phyloP scores from a whole-genome alignment of 176 grass and related monocot genomes.

The Avena insularis region DNA sequence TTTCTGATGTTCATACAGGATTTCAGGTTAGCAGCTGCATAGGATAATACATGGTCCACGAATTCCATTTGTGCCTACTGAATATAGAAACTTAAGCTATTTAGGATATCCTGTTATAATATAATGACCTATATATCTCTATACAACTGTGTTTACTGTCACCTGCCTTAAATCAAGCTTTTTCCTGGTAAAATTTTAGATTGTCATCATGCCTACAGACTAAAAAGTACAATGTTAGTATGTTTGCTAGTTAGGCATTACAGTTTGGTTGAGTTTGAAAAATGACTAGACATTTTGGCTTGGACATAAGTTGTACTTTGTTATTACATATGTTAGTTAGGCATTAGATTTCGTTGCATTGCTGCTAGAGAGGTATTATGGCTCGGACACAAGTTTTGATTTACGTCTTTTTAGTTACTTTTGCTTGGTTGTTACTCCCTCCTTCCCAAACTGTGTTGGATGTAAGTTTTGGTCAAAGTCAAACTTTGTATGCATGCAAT shows the following conservation, averaged over 20 bases:
- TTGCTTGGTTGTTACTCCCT: neutral
- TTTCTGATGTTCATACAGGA: constrained; percentile 33
- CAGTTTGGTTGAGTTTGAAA: neutral
- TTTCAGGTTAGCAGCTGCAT: constrained; percentile 29
- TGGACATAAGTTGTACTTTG: neutral
- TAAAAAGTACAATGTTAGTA: neutral
- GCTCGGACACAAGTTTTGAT: neutral
- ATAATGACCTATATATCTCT: neutral
- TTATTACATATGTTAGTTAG: constrained; percentile 13
- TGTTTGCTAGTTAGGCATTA: neutral
- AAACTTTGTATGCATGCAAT: too few relatives aligned
- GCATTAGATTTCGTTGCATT: neutral
- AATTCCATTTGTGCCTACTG: constrained; percentile 8
- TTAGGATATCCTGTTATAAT: constrained; percentile 15
- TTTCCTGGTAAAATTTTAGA: neutral
- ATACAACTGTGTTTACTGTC: constrained; percentile 16
- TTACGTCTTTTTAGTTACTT: neutral
- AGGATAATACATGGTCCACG: neutral
- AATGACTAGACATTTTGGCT: neutral
- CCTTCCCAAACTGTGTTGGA: too few relatives aligned
- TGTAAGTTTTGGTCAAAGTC: too few relatives aligned
- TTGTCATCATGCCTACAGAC: neutral
- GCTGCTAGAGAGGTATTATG: neutral
- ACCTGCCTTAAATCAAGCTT: constrained; percentile 37
- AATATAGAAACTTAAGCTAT: constrained; percentile 9